Conservation (phyloP, 768 basidiomycete genomes). For the Agaricus subrufescens region DNA sequence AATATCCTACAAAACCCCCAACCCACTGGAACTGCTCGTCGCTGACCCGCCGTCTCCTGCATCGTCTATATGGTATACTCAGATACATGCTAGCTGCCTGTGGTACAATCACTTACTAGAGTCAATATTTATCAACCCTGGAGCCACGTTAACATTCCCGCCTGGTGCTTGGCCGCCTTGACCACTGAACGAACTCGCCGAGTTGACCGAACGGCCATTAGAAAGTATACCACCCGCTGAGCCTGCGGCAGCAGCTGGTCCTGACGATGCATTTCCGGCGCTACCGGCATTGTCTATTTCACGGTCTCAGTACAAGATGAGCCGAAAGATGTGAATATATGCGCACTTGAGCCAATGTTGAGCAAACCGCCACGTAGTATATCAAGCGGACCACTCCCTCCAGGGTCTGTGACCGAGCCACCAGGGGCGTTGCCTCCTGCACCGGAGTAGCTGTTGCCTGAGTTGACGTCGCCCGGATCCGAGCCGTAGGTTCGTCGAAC, state of each 20-base stretch:
- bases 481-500: slow-evolving; percentile 11
- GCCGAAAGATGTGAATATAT: not conserved
- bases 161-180: slow-evolving; percentile 28
- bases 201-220: slow-evolving; percentile 8
- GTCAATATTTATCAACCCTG: slow-evolving; percentile 24
- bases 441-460: slow-evolving; percentile 28
- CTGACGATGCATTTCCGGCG: slow-evolving; percentile 30
- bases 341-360: slow-evolving; percentile 25
- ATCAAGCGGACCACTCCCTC: slow-evolving; percentile 9
- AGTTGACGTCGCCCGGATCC: slow-evolving; percentile 15
- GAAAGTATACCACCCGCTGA: not conserved
- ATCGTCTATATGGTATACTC: not conserved
- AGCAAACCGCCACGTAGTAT: slow-evolving; percentile 14
- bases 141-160: slow-evolving; percentile 23
- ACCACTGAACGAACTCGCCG: slow-evolving; percentile 23
- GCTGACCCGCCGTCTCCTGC: not conserved
- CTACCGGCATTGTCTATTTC: slow-evolving; percentile 26
- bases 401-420: slow-evolving; percentile 20
- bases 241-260: slow-evolving; percentile 14
- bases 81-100: not conserved
- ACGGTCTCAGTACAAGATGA: not conserved
- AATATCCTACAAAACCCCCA: not conserved
- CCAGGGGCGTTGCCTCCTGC: slow-evolving; percentile 28
- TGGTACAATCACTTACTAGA: slow-evolving; percentile 23
- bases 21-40: not conserved